Evolutionary conservation across 306 rosid species (phyloP).

Genomic region (Luffa acutangula): DNA sequence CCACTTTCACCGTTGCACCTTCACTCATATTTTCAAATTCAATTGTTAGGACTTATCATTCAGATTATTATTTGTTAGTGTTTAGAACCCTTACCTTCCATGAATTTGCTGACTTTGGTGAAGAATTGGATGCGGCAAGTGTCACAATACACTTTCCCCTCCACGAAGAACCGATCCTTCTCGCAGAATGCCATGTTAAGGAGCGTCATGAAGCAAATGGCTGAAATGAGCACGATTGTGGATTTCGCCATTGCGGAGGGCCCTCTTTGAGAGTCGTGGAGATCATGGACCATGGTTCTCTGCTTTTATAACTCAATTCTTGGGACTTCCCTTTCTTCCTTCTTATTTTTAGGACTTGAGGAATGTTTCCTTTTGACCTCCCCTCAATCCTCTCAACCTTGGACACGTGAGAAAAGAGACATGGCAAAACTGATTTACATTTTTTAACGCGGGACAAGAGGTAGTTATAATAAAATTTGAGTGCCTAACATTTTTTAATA

Average conservation of each 20-base stretch:
- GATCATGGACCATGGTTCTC: too few relatives aligned
- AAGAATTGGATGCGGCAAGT: constrained; percentile 62
- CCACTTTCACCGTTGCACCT: constrained; percentile 50
- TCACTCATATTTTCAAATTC: background rate
- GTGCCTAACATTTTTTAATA: too few relatives aligned
- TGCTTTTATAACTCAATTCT: too few relatives aligned
- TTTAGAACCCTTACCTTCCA: constrained; percentile 24
- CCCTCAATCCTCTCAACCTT: too few relatives aligned
- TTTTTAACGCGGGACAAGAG: too few relatives aligned
- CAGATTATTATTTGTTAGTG: background rate
- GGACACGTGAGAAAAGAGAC: too few relatives aligned
- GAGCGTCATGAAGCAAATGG: constrained; percentile 49
- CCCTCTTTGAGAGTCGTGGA: background rate
- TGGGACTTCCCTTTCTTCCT: too few relatives aligned
- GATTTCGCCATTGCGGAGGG: constrained; percentile 36
- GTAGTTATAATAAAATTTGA: too few relatives aligned
- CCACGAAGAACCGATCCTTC: constrained; percentile 16
- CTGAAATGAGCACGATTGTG: constrained; percentile 24
- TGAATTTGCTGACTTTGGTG: constrained; percentile 26
- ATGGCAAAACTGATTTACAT: too few relatives aligned
- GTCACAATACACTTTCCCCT: constrained; percentile 72
- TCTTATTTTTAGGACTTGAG: too few relatives aligned
- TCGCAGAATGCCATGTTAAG: constrained; percentile 1
- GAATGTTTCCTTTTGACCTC: too few relatives aligned
- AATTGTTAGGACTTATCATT: background rate